Evolutionary conservation across 768 basidiomycete genomes (phyloP), one percentile per base, ranked within the genome.

Genomic region (Pholiota microspora): DNA sequence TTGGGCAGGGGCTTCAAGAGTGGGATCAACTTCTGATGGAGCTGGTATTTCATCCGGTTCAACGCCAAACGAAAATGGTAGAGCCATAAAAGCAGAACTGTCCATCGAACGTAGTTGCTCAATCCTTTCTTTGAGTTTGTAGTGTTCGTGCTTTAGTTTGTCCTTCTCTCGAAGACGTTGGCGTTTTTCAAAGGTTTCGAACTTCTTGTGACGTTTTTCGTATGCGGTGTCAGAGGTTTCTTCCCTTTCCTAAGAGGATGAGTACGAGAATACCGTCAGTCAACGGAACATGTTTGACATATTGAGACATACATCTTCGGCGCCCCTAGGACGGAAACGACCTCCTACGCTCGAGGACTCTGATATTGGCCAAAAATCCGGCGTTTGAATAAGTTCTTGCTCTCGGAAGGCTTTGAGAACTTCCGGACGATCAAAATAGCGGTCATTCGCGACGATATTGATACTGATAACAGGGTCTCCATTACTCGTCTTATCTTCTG

Each of bases 121-220:
- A 56, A 94, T 88, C 31, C 93, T 84, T 64, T 93, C 88, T 68
- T 89, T 88, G 64, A 96, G 83, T 66, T 93, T 92, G 73, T 94
- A 93, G 61, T 93, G 91, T 64, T 94, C 92, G 60, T 93, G 88
- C 69, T 89, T 88, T 51, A 95, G 80, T 66, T 93, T 93, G 71
- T 96, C 93, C 70, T 92, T 92, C 71, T 95, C 93, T 51, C 92
- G 83, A 29, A 90, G 73, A 3, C 92, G 86, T 64, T 87, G 84
- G 7, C 92, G 82, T 67, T 91, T 92, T 70, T 95, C 94, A 55
- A 90, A 88, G 12, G 80, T 80, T 67, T 94, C 92, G 69, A 90
- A 94, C 66, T 90, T 92, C 49, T 85, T 80, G 70, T 96, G 93
- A 40, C 91, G 82, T 59, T 84, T 85, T 68, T 89, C 82, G 65